Evolutionary conservation across 192 early-diverging fungal species (phyloP).

Genomic region (Backusella westeae): DNA sequence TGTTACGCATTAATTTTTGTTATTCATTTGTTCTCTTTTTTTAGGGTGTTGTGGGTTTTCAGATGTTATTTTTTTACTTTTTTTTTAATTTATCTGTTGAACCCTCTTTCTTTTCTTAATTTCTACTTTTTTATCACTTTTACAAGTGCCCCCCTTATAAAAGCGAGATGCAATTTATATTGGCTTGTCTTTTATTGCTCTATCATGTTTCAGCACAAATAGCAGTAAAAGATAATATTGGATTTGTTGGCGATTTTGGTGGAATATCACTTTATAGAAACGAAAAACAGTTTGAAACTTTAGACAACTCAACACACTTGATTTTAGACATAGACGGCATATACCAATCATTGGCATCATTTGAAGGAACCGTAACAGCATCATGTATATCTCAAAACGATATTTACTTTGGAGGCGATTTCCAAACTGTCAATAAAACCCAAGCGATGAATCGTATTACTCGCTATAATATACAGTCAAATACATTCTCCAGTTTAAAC

Average conservation of each 20-base stretch:
- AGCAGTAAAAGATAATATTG: conserved; percentile 1
- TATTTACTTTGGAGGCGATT: conserved; percentile 32
- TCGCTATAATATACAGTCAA: conserved; percentile 8
- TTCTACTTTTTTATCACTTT: background rate
- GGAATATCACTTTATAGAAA: conserved; percentile 13
- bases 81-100: too few relatives aligned
- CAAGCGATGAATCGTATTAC: conserved; percentile 13
- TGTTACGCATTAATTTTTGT: background rate
- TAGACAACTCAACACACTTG: background rate
- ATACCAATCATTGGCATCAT: background rate
- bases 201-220: background rate
- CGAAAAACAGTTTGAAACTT: conserved; percentile 5
- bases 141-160: background rate
- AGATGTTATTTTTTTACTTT: background rate
- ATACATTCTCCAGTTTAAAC: conserved; percentile 7
- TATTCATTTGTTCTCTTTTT: background rate
- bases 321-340: background rate
- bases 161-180: background rate
- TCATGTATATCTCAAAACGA: conserved; percentile 10
- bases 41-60: background rate
- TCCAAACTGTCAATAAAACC: conserved; percentile 16
- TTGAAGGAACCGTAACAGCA: conserved; percentile 14
- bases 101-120: background rate
- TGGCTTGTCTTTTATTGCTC: background rate
- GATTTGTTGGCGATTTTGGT: conserved; percentile 9